Percentiles rank a stretch among this genome's conserved stretches.
phyloP scores from a whole-genome alignment of 371 early-diverging fungal species.

The Parasitella parasitica region DNA sequence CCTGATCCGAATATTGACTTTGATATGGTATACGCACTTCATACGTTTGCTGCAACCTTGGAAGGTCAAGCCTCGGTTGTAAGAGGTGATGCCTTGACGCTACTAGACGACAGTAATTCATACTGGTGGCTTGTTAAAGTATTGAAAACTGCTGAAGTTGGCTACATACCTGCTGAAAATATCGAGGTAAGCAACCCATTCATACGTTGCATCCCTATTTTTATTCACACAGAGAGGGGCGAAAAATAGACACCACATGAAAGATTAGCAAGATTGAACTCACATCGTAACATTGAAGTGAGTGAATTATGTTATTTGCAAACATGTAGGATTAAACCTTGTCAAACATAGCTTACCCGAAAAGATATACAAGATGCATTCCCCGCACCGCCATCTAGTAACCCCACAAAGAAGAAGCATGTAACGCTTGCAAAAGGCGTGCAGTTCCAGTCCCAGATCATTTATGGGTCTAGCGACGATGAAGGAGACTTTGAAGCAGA shows the following conservation, averaged over 20 bases:
- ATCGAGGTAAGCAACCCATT: constrained; percentile 79
- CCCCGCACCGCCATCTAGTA: constrained; percentile 44
- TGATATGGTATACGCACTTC: constrained; percentile 86
- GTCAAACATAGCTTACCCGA: constrained; percentile 31
- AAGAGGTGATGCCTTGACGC: constrained; percentile 83
- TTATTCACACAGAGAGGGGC: neutral
- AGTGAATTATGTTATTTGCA: neutral
- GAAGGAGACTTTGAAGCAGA: constrained; percentile 55
- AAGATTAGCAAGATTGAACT: constrained; percentile 88
- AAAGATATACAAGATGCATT: constrained; percentile 49
- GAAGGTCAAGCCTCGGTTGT: constrained; percentile 95
- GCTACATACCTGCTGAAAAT: constrained; percentile 97
- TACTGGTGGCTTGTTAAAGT: constrained; percentile 98
- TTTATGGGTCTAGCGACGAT: constrained; percentile 50
- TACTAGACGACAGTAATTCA: constrained; percentile 94
- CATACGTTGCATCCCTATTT: too few relatives aligned
- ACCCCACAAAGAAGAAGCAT: constrained; percentile 29
- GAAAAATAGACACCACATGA: constrained; percentile 79
- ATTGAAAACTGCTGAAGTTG: constrained; percentile 84
- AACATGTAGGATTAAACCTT: neutral
- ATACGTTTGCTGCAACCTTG: constrained; percentile 92
- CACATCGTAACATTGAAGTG: constrained; percentile 75
- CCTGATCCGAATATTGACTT: constrained; percentile 78
- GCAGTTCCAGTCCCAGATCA: constrained; percentile 50
- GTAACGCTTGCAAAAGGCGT: constrained; percentile 49